These are phyloP conservation scores for Cruciata laevipes DNA, from an alignment of 257 asterid genomes.

Conservation along the genomic window DNA sequence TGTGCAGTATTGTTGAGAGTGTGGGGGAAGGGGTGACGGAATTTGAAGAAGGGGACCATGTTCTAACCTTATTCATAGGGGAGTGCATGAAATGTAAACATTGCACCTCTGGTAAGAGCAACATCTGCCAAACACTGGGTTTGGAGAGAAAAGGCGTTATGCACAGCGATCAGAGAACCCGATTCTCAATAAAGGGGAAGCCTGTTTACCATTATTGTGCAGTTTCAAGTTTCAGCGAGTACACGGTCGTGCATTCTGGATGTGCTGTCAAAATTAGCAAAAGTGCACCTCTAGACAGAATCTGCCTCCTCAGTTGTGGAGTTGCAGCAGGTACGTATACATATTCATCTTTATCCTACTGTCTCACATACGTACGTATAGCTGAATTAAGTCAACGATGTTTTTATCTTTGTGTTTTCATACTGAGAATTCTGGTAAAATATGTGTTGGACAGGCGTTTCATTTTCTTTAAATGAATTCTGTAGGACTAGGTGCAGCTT, in stretches of 20 bases:
- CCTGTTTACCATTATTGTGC: slow-evolving; percentile 83
- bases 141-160: slow-evolving; percentile 83
- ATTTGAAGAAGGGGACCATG: slow-evolving; percentile 75
- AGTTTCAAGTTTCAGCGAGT: slow-evolving; percentile 91
- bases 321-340: slow-evolving; percentile 71
- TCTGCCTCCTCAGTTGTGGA: slow-evolving; percentile 97
- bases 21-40: slow-evolving; percentile 86
- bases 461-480: background rate
- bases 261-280: slow-evolving; percentile 80
- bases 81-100: slow-evolving; percentile 83
- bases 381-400: background rate
- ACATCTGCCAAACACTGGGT: slow-evolving; percentile 76
- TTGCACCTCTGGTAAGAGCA: slow-evolving; percentile 73
- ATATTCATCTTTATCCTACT: background rate
- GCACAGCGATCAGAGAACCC: slow-evolving; percentile 81
- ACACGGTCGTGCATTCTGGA: slow-evolving; percentile 89
- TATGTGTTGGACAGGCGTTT: background rate
- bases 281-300: slow-evolving; percentile 75
- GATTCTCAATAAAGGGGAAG: slow-evolving; percentile 70
- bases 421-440: background rate
- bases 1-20: slow-evolving; percentile 79
- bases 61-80: slow-evolving; percentile 77
- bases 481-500: slow-evolving; percentile 93
- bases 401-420: background rate
- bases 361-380: no score